Base-by-base conservation (phyloP, 345 rosid genomes). In the Eucalyptus polyanthemos region DNA sequence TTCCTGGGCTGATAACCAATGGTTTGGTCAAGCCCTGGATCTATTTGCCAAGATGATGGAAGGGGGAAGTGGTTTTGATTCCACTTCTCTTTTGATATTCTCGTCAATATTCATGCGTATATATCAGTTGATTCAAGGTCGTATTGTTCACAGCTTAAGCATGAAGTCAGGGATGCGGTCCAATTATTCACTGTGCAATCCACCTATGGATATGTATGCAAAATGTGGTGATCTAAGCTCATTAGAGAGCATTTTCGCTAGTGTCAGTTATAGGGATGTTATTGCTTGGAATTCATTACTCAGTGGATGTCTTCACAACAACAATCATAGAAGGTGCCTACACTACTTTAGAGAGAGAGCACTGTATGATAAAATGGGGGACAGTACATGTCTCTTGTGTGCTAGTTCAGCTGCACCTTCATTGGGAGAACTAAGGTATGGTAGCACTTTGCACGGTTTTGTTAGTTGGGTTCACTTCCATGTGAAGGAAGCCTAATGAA, bases 251-350 rank as follows among this genome's bases (percentile, higher is more conserved):
- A 83, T 91, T 86, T 94, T 94, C 31, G 40, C 49, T 17, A 90
- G 89, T 88, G 92, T 93, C 92, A 91, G 87, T 42, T 62, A 40
- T n/a, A 90, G 92, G 91, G 97, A 95, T 56, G 53, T 89, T 86
- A 90, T 95, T 83, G 92, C 96, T 90, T 96, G 97, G 97, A 96
- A 95, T 91, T 92, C 96, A 13, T 86, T 94, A 37, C 37, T 94
- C 89, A 93, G 92, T 29, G 94, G 94, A 62, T 94, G 91, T 92
- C 93, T 93, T 90, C 90, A 87, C 47, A 93, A 88, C 91, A 90
- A 89, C 87, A 58, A 89, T 49, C 95, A 94, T 22, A 89, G 86
- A 44, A 91, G 88, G 88, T 92, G 95, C 47, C 89, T 94, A 91
- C 65, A 86, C 54, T 95, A 92, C 87, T 93, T 94, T 86, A 91